Base-by-base conservation (phyloP, 73 alveolate species). In the Diophrys appendiculata region DNA sequence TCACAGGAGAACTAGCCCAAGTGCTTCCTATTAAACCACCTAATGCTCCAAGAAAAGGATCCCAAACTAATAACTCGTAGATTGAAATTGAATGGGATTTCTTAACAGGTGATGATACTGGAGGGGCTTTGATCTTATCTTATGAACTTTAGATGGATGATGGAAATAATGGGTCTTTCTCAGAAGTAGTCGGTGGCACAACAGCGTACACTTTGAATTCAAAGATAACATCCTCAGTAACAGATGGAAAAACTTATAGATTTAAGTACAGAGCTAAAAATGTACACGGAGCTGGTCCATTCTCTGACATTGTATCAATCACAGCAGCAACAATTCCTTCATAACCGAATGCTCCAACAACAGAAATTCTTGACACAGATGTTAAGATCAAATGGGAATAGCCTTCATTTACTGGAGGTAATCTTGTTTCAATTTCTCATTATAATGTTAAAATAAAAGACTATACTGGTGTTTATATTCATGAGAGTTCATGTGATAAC, bases 231-330 rank as follows among this genome's bases (percentile, higher is more conserved):
- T 30, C 35, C 2, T 22, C 78, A 22, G 32, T 84, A 2, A 27
- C 72, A 2, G 77, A 74, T 33, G 87, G 88, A 52, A 0, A 0
- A 1, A 31, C 76, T n/a, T 87, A 80, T 34, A 18, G 54, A 31
- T 75, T 87, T 68, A 65, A 64, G 30, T 82, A 73, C 52, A 53
- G 80, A 27, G 94, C 94, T 14, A 77, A 87, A 53, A 87, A 87
- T 73, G 75, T 60, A 22, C 84, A 80, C 54, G 94, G 90, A 33
- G 73, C 77, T 78, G 80, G 88, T 26, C 31, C 69, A 1, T 73
- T 26, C 73, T 80, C 94, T 33, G 76, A 34, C 18, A 29, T 54
- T 0, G 11, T 56, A 0, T 25, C 77, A 1, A 54, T 87, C 33
- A 31, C 14, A 22, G 90, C 90, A 60, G 87, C 87, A 3, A 70